These are phyloP conservation scores for Carex pumila DNA, from an alignment of 176 grass and related monocot species.

Conservation along the genomic window DNA sequence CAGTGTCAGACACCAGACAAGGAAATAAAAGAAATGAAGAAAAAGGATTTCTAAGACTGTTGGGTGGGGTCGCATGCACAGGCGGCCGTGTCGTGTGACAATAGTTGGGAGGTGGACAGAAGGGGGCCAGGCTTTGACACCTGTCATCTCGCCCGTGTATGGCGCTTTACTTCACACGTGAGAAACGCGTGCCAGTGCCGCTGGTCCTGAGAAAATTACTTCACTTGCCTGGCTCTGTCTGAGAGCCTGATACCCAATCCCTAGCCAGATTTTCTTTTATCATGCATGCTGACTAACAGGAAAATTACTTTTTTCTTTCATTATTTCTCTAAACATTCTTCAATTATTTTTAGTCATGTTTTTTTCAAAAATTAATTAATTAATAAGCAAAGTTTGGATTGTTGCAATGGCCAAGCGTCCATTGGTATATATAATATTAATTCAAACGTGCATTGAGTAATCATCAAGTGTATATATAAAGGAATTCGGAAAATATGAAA, in stretches of 20 bases:
- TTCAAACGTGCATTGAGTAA: too few species aligned
- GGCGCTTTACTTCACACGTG: slow-evolving; percentile 9
- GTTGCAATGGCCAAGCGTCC: too few species aligned
- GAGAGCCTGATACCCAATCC: slow-evolving; percentile 1
- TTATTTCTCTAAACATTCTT: too few species aligned
- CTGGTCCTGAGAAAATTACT: not conserved
- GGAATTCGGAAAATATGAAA: too few species aligned
- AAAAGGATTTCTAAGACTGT: slow-evolving; percentile 6
- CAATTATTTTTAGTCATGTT: too few species aligned
- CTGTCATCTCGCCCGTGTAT: not conserved
- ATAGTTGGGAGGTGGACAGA: not conserved
- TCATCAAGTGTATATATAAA: too few species aligned
- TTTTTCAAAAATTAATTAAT: too few species aligned
- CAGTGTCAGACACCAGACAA: not conserved
- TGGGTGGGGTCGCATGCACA: not conserved
- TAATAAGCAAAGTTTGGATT: too few species aligned
- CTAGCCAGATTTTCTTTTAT: not conserved
- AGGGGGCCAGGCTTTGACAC: not conserved
- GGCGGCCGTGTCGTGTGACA: not conserved
- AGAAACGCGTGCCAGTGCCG: not conserved
- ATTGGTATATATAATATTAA: too few species aligned
- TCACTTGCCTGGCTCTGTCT: not conserved
- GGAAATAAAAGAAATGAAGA: slow-evolving; percentile 7
- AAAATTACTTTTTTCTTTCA: not conserved
- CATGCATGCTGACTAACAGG: not conserved